Base-by-base conservation (phyloP, 2,329 filamentous ascomycete genomes). In the Fusarium irregulare region DNA sequence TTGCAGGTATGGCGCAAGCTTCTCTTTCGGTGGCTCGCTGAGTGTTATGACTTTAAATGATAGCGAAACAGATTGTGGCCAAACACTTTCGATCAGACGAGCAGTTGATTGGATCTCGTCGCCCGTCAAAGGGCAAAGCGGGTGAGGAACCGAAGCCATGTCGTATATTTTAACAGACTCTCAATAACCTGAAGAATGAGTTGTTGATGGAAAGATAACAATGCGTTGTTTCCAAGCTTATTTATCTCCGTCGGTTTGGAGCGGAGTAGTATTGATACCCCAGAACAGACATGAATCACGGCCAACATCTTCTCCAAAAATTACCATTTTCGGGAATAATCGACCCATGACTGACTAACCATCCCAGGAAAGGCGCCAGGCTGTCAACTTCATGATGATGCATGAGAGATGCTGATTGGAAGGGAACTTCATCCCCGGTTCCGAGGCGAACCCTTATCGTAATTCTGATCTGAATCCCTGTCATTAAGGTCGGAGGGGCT, bases 391-490 rank as follows among this genome's bases (percentile, higher is more conserved):
- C 6, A 30, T 20, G 32, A 32, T 37, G 41, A 37, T 45, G 34
- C 27, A n/a, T 42, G 50, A 56, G 37, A 32, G n/a, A 23, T 18
- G 16, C 51, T 56, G n/a, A 45, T 44, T 13, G 66, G 66, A 6
- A 66, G 60, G 6, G 50, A 70, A 81, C 49, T 71, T 79, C 41
- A 70, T 78, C 14, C 10, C 16, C 9, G 4, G 23, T 28, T 30
- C 28, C 55, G 28, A 25, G 23, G 13, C 14, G 18, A 20, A 7
- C 2, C 7, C 23, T 53, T 53, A 53, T 53, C 49, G 23, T 4
- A n/a, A 11, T 20, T 37, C 12, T 10, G 13, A 27, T 42, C 23
- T 28, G 11, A 14, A 42, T 42, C 49, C 49, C 21, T 53, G 49
- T 42, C n/a, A 3, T 18, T 18, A 3, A 14, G 4, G 4, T 7